Evolutionary conservation across 1,284 basidiomycete genomes (phyloP), one percentile per base, ranked within the genome.

Genomic region (Xanthoconium separans): DNA sequence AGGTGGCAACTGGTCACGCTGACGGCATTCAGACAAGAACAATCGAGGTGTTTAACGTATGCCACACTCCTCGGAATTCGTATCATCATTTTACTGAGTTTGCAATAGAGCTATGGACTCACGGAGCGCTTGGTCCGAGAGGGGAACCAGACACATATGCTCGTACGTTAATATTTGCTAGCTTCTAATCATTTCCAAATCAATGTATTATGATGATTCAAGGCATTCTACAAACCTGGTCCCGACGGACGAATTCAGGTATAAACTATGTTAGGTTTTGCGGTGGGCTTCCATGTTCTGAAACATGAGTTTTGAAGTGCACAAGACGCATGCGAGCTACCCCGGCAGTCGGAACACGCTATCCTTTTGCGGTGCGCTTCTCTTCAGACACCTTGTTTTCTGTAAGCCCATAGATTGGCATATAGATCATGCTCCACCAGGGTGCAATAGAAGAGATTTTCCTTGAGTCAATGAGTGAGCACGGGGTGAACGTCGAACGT

Each of bases 1-100:
- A 78, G 61, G 78, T 88, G 7, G 66, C 76, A 41, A 81, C 82
- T 12, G 89, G 89, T 7, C 87, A 90, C 62, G 89, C 88, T 0
- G 89, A 91, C 63, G 89, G 88, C 10, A 83, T 91, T 48, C 85
- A 89, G 63, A 84, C 86, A 0, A 78, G 88, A 33, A 88, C 87
- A 2, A 81, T 89, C 47, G 90, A 92, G 69, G 83, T 91, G 4
- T 70, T 92, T 16, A 83, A 89, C 77, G 85, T 82, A 64, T 46
- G 6, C 47, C 15, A 27, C 41, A 27, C 33, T 18, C 13, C n/a
- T 10, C 24, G 3, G n/a, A n/a, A n/a, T 51, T 24, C 6, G 8
- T 27, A 37, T 15, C 5, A 6, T n/a, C 6, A 6, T 31, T n/a
- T 2, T 47, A n/a, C 44, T 3, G 5, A 44, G 41, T 20, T 18